phyloP scores from a whole-genome alignment of 192 early-diverging fungal species.

The Entomortierella chlamydospora region DNA sequence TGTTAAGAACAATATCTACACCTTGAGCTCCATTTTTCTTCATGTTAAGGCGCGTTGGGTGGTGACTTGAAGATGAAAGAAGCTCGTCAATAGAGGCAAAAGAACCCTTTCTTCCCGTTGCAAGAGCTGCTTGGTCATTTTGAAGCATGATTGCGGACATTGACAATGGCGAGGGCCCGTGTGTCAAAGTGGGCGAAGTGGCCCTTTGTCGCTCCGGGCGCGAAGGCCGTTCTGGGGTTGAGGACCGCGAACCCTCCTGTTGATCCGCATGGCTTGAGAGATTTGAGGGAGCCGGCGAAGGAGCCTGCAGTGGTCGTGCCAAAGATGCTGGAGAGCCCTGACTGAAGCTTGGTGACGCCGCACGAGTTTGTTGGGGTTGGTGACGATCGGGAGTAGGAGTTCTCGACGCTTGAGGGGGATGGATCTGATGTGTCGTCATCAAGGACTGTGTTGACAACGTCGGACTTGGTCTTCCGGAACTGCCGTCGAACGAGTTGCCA shows the following conservation, averaged over 20 bases:
- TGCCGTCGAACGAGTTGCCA: constrained; percentile 36
- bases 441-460: constrained; percentile 35
- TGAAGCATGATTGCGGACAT: constrained; percentile 38
- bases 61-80: background rate
- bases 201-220: constrained; percentile 35
- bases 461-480: constrained; percentile 43
- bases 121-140: background rate
- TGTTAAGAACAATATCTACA: constrained; percentile 54
- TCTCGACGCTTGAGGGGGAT: constrained; percentile 36
- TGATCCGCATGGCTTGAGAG: constrained; percentile 38
- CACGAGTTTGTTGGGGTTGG: constrained; percentile 6
- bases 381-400: constrained; percentile 46
- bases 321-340: constrained; percentile 30
- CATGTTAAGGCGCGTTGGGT: constrained; percentile 9
- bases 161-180: constrained; percentile 47
- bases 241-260: constrained; percentile 36
- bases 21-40: constrained; percentile 44
- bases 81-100: constrained; percentile 5
- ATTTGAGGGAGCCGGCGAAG: constrained; percentile 47
- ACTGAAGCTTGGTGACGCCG: constrained; percentile 24
- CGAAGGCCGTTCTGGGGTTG: constrained; percentile 30
- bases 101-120: background rate
- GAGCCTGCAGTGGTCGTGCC: constrained; percentile 32
- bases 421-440: constrained; percentile 35
- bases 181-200: constrained; percentile 42